Evolutionary conservation across 768 basidiomycete species (phyloP), one percentile per base, ranked within the genome.

Genomic region (Serendipita sp.): DNA sequence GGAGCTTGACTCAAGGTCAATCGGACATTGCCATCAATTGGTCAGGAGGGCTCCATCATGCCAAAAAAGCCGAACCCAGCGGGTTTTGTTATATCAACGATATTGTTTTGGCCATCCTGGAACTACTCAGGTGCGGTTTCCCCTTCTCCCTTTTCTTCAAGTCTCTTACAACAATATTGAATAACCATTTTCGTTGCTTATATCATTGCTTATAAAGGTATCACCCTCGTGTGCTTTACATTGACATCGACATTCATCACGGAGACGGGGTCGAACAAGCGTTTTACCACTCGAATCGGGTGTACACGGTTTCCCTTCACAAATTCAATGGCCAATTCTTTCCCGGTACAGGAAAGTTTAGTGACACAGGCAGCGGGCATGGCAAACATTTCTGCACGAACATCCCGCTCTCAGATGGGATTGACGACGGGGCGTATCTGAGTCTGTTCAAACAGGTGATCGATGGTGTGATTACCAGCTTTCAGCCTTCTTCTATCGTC

Each of bases 61-160:
- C 96, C 2, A 99, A 98, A 78, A 99, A 98, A 78, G 92, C 92
- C 48, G 96, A 99, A 76, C 96, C 96, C 0, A 94, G 91, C 70
- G 96, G 96, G 1, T 99, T 99, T 75, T 99, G 96, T 76, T 99
- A 98, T 73, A 91, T 98, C 48, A 98, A 98, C 70, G 95, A 93
- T 93, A 24, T 66, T 45, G 78, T 69, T 56, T 44, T 45, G 46
- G 44, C 24, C 37, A 46, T 48, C 37, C 24, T 16, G n/a, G 38
- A 7, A 24, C 24, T 24, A 24, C 24, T 24, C 24, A 24, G 24
- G 24, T 24, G 24, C 24, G 24, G 24, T 24, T 24, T 24, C 24
- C 24, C 24, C 24, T 58, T n/a, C 8, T 37, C n/a, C 1, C 16
- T 45, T 56, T 45, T 2, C 18, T n/a, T 10, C n/a, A 8, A 18